Percentiles rank a stretch among this genome's conserved stretches.
These are phyloP conservation scores for Periconia macrospinosa DNA, from an alignment of 2,329 filamentous ascomycete species.

Conservation along the genomic window DNA sequence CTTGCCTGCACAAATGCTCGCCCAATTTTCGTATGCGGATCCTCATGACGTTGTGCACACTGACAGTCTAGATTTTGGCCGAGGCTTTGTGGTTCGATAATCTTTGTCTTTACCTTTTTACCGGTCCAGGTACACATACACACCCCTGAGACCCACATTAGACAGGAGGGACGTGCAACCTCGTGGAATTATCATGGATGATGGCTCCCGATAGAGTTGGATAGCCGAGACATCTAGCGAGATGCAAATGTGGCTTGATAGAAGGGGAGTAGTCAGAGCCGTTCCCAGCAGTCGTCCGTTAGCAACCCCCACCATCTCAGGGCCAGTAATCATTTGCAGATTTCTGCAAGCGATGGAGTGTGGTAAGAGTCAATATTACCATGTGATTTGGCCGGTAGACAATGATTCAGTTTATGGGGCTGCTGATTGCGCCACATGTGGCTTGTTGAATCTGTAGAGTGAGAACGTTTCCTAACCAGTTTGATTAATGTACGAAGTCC, in stretches of 20 bases:
- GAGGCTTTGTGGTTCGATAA: neutral
- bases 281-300: neutral
- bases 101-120: neutral
- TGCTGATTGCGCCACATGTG: neutral
- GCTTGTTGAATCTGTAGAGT: neutral
- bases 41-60: conserved; percentile 1
- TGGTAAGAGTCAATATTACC: neutral
- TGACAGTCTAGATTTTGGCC: neutral
- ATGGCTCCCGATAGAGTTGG: neutral
- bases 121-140: neutral
- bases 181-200: neutral
- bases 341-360: neutral
- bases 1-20: neutral
- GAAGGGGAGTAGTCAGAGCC: no score
- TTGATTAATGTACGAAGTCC: neutral
- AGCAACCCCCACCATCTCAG: no score
- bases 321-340: neutral
- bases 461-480: neutral
- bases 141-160: neutral
- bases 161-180: neutral
- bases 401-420: neutral
- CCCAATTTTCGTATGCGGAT: neutral
- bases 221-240: neutral
- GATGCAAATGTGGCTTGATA: neutral
- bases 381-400: neutral